These are phyloP conservation scores for Eucalyptus pauciflora DNA, from an alignment of 345 rosid genomes.

Conservation along the genomic window DNA sequence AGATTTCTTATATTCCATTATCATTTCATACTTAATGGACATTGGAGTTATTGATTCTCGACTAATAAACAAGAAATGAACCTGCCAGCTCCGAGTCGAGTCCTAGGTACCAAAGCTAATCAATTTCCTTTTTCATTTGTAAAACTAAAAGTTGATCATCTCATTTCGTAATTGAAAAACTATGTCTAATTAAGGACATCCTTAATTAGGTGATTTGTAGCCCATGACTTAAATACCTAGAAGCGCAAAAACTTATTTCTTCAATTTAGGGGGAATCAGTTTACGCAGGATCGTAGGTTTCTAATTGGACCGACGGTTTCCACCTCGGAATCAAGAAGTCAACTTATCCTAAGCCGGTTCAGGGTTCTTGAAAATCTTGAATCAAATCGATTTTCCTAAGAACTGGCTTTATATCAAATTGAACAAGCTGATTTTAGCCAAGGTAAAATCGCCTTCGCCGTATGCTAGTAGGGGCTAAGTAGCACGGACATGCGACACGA, in stretches of 20 bases:
- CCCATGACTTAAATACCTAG: neutral
- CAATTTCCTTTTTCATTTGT: neutral
- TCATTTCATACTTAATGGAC: too few species aligned
- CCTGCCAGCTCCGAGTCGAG: neutral
- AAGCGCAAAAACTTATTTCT: neutral
- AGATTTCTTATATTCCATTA: too few species aligned
- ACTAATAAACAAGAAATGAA: too few species aligned
- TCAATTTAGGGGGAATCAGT: neutral
- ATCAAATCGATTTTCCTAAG: neutral
- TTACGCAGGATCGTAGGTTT: neutral
- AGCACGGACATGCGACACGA: too few species aligned
- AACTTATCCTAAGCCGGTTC: neutral
- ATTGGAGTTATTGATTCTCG: too few species aligned
- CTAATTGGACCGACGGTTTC: rapidly evolving
- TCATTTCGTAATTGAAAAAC: neutral
- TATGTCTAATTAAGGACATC: neutral
- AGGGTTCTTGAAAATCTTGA: neutral
- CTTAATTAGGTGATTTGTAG: neutral
- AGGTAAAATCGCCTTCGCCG: neutral
- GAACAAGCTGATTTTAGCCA: neutral
- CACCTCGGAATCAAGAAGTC: neutral
- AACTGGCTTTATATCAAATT: neutral
- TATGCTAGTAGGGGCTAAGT: rapidly evolving
- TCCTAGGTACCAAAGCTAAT: neutral
- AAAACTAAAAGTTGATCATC: neutral